Base-by-base conservation (phyloP, 495 filamentous ascomycete genomes). In the Endocarpon pusillum region DNA sequence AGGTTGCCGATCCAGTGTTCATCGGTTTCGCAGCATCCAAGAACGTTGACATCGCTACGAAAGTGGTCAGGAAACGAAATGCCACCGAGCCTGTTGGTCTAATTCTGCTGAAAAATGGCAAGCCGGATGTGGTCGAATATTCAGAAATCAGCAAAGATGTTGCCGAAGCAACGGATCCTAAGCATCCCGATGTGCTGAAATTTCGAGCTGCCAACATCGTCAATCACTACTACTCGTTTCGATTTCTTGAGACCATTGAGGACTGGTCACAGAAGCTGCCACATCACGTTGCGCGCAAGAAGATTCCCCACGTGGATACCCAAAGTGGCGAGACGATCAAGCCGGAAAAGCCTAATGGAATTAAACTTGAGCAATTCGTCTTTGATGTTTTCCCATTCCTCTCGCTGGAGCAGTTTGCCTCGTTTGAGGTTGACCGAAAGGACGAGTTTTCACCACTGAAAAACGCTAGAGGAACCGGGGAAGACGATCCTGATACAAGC, bases 201-300 rank as follows among this genome's bases (percentile, higher is more conserved):
- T 94, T 92, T 75, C 76, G 89, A 27, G 87, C 89, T 33, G 89
- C 86, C 42, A 99, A 99, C 61, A 99, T 99, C 40, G 89, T 99
- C 59, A 99, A 99, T 67, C 89, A 99, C 66, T 99, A 94, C 69
- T 99, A 99, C 64, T 86, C 79, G 21, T 91, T 84, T 67, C 62
- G 71, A 37, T 99, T 94, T 65, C 67, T 99, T 32, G 79, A 93
- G 52, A 75, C 69, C 27, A 92, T 96, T 43, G 83, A 87, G 33
- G 64, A 73, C 43, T 93, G 78, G 76, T 71, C 72, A 14, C 73
- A 87, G 59, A 69, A 71, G 42, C 68, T 99, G 19, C 89, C 87
- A 2, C 91, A 94, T 51, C 89, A 99, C 62, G 76, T 99, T 31
- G 89, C 89, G 21, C 69, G 73, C 47, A 99, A 99, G 78, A 99